Base-by-base conservation (phyloP, 352 stramenopile species). In the Pythium utonaiense region DNA sequence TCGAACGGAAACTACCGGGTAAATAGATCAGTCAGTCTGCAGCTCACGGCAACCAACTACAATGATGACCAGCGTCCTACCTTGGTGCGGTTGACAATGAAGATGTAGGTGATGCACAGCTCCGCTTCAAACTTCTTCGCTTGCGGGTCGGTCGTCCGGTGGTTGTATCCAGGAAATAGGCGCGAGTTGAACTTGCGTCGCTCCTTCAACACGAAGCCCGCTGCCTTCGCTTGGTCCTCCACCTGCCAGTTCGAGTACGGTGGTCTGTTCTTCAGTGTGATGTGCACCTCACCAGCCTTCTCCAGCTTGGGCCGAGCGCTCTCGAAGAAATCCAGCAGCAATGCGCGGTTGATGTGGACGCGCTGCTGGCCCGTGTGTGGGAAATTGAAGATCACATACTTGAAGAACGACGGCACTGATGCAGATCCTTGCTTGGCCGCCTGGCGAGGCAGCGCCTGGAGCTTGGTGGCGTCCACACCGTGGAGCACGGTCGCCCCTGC, bases 301-400 rank as follows among this genome's bases (percentile, higher is more conserved):
- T 66, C 66, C 6, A 96, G 75, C 44, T 85, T 79, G 33, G 64
- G 27, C 8, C 83, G 77, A 8, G 83, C 88, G 60, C 82, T 94
- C 60, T 86, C 80, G 36, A 96, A 96, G 54, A 96, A 96, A 54
- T 94, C 75, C 12, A 77, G 60, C 19, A 96, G 62, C 62, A 96
- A 45, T 17, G 73, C 80, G 51, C 88, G 76, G 44, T 96, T 96
- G 41, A 95, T 77, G 59, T 96, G 88, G 49, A 96, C 88, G 45
- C 88, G 83, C 51, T 96, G 86, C 66, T 93, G 71, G 14, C 88
- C 88, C 22, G 76, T 95, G 66, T 96, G 88, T 8, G 88, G 88
- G 62, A 96, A 96, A 65, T 96, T 95, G 66, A 95, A 95, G 47
- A 96, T 74, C 44, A 96, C 88, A 64, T 78, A 90, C 54, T 89